Evolutionary conservation across 495 filamentous ascomycete genomes (phyloP).

Genomic region (Cercophora newfieldiana): DNA sequence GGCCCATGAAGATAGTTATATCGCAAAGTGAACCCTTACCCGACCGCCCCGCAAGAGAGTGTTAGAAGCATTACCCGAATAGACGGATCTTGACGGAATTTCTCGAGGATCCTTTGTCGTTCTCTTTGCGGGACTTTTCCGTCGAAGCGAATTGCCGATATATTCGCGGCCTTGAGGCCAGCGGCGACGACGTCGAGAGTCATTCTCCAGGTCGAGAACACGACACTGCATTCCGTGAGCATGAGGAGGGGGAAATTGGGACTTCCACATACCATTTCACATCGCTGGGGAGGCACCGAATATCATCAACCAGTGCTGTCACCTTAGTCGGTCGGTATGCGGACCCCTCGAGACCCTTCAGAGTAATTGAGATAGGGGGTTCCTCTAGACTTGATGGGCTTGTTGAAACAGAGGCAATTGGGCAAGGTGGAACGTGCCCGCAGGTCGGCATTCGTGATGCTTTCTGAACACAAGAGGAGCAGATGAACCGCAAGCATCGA

Average conservation of each 20-base stretch:
- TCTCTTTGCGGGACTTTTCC: constrained; percentile 42
- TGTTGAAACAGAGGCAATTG: constrained; percentile 23
- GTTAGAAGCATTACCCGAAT: constrained; percentile 40
- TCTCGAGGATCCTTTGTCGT: constrained; percentile 35
- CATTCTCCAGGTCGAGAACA: constrained; percentile 48
- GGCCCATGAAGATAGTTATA: neutral
- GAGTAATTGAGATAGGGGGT: neutral
- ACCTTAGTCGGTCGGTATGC: constrained; percentile 31
- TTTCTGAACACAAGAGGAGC: constrained; percentile 18
- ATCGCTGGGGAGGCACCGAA: constrained; percentile 17
- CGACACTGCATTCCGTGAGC: constrained; percentile 30
- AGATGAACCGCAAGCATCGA: constrained; percentile 10
- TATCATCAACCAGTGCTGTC: constrained; percentile 24
- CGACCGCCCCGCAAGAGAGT: constrained; percentile 45
- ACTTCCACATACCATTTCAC: constrained; percentile 29
- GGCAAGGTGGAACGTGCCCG: constrained; percentile 29
- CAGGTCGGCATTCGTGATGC: constrained; percentile 15
- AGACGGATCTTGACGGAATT: constrained; percentile 32
- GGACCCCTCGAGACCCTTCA: neutral
- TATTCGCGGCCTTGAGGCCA: constrained; percentile 33
- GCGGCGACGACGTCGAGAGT: constrained; percentile 44
- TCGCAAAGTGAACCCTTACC: constrained; percentile 24
- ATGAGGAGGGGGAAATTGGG: no score
- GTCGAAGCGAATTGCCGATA: constrained; percentile 42
- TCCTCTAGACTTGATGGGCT: constrained; percentile 19